phyloP scores from a whole-genome alignment of 345 rosid species.

The Acer negundo region DNA sequence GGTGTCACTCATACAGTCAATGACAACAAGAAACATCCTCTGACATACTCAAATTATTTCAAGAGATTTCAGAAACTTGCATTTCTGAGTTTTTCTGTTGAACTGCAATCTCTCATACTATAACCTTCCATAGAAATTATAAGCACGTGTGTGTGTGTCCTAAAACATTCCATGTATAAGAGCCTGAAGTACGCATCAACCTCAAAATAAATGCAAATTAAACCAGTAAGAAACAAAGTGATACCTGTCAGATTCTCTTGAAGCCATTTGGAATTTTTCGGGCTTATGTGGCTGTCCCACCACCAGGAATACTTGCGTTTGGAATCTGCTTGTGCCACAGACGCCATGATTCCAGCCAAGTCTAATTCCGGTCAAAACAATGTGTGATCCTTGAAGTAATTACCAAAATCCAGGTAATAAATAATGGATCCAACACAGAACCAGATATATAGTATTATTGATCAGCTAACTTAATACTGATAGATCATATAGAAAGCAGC shows the following conservation, averaged over 20 bases:
- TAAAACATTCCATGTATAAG: not conserved
- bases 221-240: slow-evolving; percentile 5
- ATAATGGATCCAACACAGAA: slow-evolving; percentile 9
- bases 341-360: slow-evolving; percentile 50
- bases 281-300: slow-evolving; percentile 98
- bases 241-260: slow-evolving; percentile 94
- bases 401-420: slow-evolving; percentile 2
- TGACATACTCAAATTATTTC: not conserved
- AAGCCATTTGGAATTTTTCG: slow-evolving; percentile 98
- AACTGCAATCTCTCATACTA: not conserved
- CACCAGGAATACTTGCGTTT: slow-evolving; percentile 92
- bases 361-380: slow-evolving; percentile 12
- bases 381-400: slow-evolving; percentile 3
- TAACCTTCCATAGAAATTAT: not conserved
- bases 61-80: not conserved
- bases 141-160: not conserved
- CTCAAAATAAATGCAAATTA: slow-evolving; percentile 10
- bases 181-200: slow-evolving; percentile 1
- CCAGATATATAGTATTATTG: slow-evolving; percentile 10
- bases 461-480: slow-evolving; percentile 13
- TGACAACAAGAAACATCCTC: not conserved
- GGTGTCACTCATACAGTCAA: not conserved
- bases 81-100: not conserved
- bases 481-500: slow-evolving; percentile 1
- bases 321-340: slow-evolving; percentile 40